Percentiles rank a stretch among this genome's conserved stretches.
Conservation (phyloP, 2,329 filamentous ascomycete species). For the Ilyonectria mors-panacis region DNA sequence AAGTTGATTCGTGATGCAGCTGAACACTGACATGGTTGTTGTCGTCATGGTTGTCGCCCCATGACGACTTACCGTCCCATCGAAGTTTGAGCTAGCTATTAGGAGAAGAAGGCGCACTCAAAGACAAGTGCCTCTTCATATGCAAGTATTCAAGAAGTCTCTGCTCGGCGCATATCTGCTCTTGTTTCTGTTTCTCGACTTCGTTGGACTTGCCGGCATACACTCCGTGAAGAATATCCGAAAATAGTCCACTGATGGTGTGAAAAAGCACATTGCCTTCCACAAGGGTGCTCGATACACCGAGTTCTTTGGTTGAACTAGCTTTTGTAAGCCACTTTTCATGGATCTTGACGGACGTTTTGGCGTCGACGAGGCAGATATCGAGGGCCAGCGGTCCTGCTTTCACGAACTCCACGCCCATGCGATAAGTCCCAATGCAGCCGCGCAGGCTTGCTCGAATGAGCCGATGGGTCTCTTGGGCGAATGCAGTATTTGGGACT, state of each 20-base stretch:
- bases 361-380: neutral
- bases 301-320: neutral
- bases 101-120: neutral
- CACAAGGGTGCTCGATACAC: neutral
- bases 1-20: neutral
- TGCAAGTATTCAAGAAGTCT: slow-evolving; percentile 1
- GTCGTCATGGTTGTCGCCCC: neutral
- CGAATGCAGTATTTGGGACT: slow-evolving; percentile 9
- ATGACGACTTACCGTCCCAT: neutral
- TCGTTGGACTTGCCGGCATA: neutral
- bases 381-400: neutral
- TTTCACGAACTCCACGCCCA: slow-evolving; percentile 14
- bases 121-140: neutral
- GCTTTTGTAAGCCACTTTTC: slow-evolving; percentile 23
- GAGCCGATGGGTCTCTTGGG: slow-evolving; percentile 2
- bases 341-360: slow-evolving; percentile 16
- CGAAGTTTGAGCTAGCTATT: neutral
- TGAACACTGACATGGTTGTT: neutral
- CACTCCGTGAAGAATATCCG: slow-evolving; percentile 11
- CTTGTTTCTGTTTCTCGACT: neutral
- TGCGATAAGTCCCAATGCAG: neutral
- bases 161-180: slow-evolving; percentile 7
- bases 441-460: slow-evolving; percentile 19
- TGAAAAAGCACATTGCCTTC: neutral
- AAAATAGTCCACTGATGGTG: slow-evolving; percentile 1